A percentile compares a stretch with the other conserved stretches of the same genome.
These are phyloP conservation scores for Haematococcus sp. DNA, from an alignment of 139 green algal species.

Conservation along the genomic window DNA sequence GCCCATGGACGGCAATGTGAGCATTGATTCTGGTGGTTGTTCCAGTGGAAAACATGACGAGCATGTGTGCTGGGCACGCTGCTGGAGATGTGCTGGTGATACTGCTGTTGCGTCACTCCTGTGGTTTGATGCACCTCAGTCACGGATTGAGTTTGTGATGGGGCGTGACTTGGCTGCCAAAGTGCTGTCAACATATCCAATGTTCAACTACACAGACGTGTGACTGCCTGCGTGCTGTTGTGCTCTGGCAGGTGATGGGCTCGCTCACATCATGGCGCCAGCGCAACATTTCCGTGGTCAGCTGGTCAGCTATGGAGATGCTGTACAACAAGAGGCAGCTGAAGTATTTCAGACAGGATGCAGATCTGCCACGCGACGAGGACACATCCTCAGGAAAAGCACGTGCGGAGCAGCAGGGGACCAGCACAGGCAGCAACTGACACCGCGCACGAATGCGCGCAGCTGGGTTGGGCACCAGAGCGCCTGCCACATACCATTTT, in stretches of 20 bases:
- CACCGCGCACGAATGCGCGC: too few relatives aligned
- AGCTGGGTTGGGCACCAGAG: too few relatives aligned
- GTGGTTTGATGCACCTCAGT: too few relatives aligned
- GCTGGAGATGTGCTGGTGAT: background rate
- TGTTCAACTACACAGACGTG: background rate
- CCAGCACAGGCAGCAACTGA: too few relatives aligned
- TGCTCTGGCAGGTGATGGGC: constrained; percentile 18
- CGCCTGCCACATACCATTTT: too few relatives aligned
- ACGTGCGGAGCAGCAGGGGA: too few relatives aligned
- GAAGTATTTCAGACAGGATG: constrained; percentile 33
- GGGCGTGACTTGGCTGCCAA: background rate
- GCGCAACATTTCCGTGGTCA: constrained; percentile 32
- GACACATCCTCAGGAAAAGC: too few relatives aligned
- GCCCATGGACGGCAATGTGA: constrained; percentile 27
- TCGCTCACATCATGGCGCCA: constrained; percentile 32
- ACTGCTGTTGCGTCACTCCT: background rate
- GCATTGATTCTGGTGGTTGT: too few relatives aligned
- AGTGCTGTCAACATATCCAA: background rate
- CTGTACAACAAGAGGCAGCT: constrained; percentile 37
- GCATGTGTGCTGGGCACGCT: too few relatives aligned
- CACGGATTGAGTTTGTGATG: too few relatives aligned
- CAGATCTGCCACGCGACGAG: constrained; percentile 28
- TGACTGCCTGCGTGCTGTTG: background rate
- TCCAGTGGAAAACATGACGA: too few relatives aligned
- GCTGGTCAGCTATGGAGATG: constrained; percentile 42